Evolutionary conservation across 202 grass and related monocot species (phyloP).

Genomic region (Carex sylvatica): DNA sequence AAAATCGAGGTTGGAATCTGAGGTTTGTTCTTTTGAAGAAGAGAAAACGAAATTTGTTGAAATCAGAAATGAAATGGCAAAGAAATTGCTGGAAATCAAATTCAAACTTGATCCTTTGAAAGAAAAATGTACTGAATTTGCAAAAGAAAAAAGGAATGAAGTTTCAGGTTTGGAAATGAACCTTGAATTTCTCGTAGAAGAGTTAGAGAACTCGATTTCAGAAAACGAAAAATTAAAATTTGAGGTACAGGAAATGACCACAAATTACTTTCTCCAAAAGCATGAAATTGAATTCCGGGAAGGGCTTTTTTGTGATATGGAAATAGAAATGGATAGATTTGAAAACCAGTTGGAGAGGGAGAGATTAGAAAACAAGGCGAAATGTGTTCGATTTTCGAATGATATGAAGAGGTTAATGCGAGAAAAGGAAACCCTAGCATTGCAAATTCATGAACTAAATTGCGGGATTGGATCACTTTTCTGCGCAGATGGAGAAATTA

Average conservation of each 20-base stretch:
- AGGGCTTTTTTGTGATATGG: conserved; percentile 43
- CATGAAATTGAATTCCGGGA: conserved; percentile 61
- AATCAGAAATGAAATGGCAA: conserved; percentile 41
- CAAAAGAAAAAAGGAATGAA: conserved; percentile 63
- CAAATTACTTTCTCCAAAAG: conserved; percentile 53
- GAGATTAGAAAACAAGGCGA: conserved; percentile 43
- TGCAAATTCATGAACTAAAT: conserved; percentile 45
- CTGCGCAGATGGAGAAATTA: conserved; percentile 45
- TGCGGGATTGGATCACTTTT: conserved; percentile 46
- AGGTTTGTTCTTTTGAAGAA: conserved; percentile 33
- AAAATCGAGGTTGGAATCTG: conserved; percentile 39
- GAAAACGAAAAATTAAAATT: conserved; percentile 48
- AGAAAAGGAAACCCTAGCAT: conserved; percentile 46
- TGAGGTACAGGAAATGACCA: conserved; percentile 44
- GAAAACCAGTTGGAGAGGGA: conserved; percentile 41
- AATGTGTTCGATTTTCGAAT: conserved; percentile 36
- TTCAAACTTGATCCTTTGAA: conserved; percentile 49
- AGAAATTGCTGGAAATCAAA: conserved; percentile 56
- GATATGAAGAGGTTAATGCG: conserved; percentile 44
- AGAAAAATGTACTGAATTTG: conserved; percentile 55
- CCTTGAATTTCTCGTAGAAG: conserved; percentile 51
- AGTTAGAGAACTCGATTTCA: conserved; percentile 48
- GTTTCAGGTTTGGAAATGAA: conserved; percentile 50
- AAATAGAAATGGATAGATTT: conserved; percentile 44
- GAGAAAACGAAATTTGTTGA: conserved; percentile 39